Evolutionary conservation across 1,284 basidiomycete genomes (phyloP), one percentile per base, ranked within the genome.

Genomic region (Coniferiporia weirii): DNA sequence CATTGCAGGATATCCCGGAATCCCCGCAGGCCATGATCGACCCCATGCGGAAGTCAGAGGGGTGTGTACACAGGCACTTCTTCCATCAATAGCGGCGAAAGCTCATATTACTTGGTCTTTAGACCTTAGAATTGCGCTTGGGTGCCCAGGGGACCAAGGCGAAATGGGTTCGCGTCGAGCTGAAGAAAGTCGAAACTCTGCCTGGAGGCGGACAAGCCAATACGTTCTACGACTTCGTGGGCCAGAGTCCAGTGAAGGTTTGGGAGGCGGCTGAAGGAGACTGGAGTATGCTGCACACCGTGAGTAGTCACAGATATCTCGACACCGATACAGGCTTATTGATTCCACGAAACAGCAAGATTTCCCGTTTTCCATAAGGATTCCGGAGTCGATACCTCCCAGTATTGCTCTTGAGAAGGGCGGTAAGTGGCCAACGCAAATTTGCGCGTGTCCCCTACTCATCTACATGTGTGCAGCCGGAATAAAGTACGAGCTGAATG

Each of bases 141-240:
- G 85, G 83, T 9, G 75, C 79, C 3, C 76, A 82, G 64, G 87
- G 88, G n/a, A 82, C 90, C 67, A 94, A 93, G 76, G 90, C 90
- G 22, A 92, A 93, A 73, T 94, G 89, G 85, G 85, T 95, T 32
- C 84, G 88, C 64, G 84, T 95, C 62, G 91, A 94, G 73, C 78
- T 95, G 67, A 83, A 89, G 66, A 93, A 93, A 75, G 83, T 93
- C 47, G 93, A 95, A 73, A 85, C 82, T 1, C 76, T 92, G 49
- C 89, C 90, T 1, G 83, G 83, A 17, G 88, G 84, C 34, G 84
- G 86, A 9, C 74, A 77, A 62, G 72, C 77, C 22, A 88, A 85
- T 71, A 84, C 84, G 7, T 91, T 87, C 73, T 82, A 80, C 66
- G 84, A 90, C 68, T 81, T 80, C 63, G 82, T 91, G 38, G 88